These are phyloP conservation scores for Metschnikowia kunwiensis DNA, from an alignment of 805 yeast species.

Conservation along the genomic window DNA sequence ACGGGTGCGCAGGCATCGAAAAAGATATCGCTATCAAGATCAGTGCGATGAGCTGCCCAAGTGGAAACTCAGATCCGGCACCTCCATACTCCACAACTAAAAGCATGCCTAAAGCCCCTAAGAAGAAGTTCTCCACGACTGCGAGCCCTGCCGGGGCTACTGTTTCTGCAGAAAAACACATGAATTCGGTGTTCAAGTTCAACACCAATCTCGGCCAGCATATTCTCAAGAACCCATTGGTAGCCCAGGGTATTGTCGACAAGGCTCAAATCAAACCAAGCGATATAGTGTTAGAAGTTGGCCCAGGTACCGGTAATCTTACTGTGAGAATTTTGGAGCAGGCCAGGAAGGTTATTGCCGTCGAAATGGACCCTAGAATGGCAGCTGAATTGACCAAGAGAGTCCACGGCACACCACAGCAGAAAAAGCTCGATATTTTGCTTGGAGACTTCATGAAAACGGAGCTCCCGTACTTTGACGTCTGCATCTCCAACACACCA, in stretches of 20 bases:
- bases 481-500: constrained; percentile 96
- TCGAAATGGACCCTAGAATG: constrained; percentile 99
- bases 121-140: constrained; percentile 54
- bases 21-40: no score
- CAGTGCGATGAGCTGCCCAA: no score
- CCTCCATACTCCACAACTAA: no score
- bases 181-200: constrained; percentile 88
- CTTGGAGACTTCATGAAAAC: constrained; percentile 96
- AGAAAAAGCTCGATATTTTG: constrained; percentile 85
- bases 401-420: constrained; percentile 94
- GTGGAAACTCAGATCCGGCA: no score
- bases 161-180: constrained; percentile 68
- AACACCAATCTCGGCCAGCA: constrained; percentile 97
- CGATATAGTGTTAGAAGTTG: constrained; percentile 91
- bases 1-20: no score
- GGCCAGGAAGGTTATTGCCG: constrained; percentile 92
- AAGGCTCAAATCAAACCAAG: constrained; percentile 91
- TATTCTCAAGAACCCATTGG: constrained; percentile 90
- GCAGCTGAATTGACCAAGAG: constrained; percentile 97
- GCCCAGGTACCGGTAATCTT: constrained; percentile 98
- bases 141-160: constrained; percentile 48
- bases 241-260: constrained; percentile 97
- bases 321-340: constrained; percentile 90
- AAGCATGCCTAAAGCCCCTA: constrained; percentile 68
- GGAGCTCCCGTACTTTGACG: constrained; percentile 90